Evolutionary conservation across 208 protist genomes (phyloP).

Genomic region (Wallacemonas rigidus): DNA sequence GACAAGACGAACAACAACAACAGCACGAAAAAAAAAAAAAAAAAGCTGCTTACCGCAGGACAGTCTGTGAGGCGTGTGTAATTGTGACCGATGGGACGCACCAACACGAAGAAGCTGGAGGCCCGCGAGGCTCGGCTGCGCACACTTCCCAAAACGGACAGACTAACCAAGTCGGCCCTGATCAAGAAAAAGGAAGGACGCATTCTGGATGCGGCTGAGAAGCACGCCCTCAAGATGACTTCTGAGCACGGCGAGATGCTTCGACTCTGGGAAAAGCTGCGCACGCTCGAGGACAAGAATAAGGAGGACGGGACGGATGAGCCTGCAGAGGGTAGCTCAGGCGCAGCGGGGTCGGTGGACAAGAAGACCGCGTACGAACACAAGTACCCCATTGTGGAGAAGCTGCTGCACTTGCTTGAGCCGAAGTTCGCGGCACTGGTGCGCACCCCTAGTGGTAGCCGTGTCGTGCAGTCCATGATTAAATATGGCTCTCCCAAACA

Average conservation of each 20-base stretch:
- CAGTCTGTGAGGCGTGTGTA: too few species aligned
- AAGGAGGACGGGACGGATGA: conserved; percentile 17
- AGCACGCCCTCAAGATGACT: conserved; percentile 89
- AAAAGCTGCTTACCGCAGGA: too few species aligned
- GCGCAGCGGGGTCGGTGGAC: conserved; percentile 1
- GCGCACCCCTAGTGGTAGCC: conserved; percentile 79
- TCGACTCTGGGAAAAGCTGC: conserved; percentile 84
- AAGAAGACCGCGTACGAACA: conserved; percentile 77
- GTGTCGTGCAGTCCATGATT: conserved; percentile 91
- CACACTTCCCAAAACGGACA: conserved; percentile 70
- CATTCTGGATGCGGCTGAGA: conserved; percentile 82
- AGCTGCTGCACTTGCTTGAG: conserved; percentile 78
- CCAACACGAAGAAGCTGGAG: conserved; percentile 79
- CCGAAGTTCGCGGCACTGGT: conserved; percentile 69
- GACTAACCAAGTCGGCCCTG: conserved; percentile 73
- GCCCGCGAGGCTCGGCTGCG: conserved; percentile 62
- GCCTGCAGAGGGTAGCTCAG: conserved; percentile 20
- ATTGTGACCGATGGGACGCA: conserved; percentile 63
- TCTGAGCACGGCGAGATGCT: conserved; percentile 89
- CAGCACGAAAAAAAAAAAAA: too few species aligned
- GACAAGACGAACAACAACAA: too few species aligned
- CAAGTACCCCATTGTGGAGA: conserved; percentile 88
- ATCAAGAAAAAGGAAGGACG: conserved; percentile 91
- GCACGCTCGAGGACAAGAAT: conserved; percentile 39
- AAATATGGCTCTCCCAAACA: conserved; percentile 84